Evolutionary conservation across 1,139 yeast genomes (phyloP), one percentile per base, ranked within the genome.

Genomic region (Suhomyces maxii): DNA sequence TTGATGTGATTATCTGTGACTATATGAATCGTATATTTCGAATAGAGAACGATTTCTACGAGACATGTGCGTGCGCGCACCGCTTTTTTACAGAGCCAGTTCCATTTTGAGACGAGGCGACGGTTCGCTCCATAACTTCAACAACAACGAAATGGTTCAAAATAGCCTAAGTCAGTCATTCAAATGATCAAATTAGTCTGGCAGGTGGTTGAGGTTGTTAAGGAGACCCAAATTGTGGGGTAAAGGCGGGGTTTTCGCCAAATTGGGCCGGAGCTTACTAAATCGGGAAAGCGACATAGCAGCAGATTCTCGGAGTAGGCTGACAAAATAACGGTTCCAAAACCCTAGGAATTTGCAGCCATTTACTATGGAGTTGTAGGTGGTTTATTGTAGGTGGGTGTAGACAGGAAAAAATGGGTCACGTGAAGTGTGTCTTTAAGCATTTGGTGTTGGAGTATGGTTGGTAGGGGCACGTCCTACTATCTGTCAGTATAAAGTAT

Each of bases 291-390:
- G 3, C 26, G 10, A 18, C 30, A 39, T 36, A 10, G 42, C 34
- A 13, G 34, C 34, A 41, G 39, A 45, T 36, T 39, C 37, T 41
- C 37, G 34, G 39, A 28, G 40, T 32, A 11, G 34, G 18, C 37
- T 26, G 41, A 32, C 44, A 40, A 8, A 36, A 18, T 31, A 38
- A 35, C 38, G 39, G 41, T 45, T 39, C 45, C 42, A 41, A 45
- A 45, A 9, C 4, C 31, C 31, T 36, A 13, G 41, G 44, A 49
- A 45, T 49, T 49, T 49, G 53, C 53, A 49, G 53, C 53, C 53
- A 49, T 49, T 45, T 47, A 36, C 33, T 26, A 31, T 39, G 26
- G 42, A 36, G 39, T 34, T 41, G 42, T 34, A 41, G 36, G 42
- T 38, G 26, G 44, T 23, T 18, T 31, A 18, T 18, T 18, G 23